Percentiles rank a stretch among this genome's conserved stretches.
Conservation (phyloP, 2,329 filamentous ascomycete genomes). For the Endothia cerciana region DNA sequence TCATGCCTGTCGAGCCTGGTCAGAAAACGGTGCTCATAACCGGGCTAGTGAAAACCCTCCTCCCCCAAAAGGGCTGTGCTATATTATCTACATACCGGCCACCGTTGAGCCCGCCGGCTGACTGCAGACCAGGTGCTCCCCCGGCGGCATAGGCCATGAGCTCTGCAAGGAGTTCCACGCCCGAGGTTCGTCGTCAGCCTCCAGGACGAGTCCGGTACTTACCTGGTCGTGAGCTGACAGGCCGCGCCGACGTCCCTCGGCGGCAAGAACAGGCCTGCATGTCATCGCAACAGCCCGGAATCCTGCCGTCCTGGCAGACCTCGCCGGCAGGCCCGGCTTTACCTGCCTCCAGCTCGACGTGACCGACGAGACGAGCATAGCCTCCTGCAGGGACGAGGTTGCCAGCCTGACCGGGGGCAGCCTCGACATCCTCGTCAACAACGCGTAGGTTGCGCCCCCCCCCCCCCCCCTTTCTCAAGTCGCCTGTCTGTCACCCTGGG, state of each 20-base stretch:
- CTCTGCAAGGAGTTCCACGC: constrained; percentile 57
- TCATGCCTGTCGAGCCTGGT: constrained; percentile 30
- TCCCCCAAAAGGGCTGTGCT: no score
- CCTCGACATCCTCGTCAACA: constrained; percentile 64
- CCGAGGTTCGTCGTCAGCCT: constrained; percentile 45
- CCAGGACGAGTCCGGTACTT: no score
- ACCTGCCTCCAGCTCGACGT: constrained; percentile 57
- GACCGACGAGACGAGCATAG: constrained; percentile 55
- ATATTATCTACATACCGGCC: no score
- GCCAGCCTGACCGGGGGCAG: constrained; percentile 52
- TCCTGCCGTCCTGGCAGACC: constrained; percentile 49
- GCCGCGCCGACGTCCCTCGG: background rate
- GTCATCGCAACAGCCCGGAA: constrained; percentile 62
- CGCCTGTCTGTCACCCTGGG: background rate
- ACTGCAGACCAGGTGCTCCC: constrained; percentile 52
- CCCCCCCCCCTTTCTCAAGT: background rate
- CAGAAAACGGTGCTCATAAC: constrained; percentile 55
- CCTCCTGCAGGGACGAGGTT: constrained; percentile 51
- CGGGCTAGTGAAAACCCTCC: constrained; percentile 42
- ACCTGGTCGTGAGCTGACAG: background rate
- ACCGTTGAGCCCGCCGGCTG: background rate
- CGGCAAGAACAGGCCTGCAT: constrained; percentile 45
- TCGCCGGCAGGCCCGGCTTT: constrained; percentile 49
- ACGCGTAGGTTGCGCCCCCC: constrained; percentile 49
- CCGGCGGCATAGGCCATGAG: constrained; percentile 61